phyloP scores from a whole-genome alignment of 1,284 basidiomycete species.

The Stygiomarasmius scandens region DNA sequence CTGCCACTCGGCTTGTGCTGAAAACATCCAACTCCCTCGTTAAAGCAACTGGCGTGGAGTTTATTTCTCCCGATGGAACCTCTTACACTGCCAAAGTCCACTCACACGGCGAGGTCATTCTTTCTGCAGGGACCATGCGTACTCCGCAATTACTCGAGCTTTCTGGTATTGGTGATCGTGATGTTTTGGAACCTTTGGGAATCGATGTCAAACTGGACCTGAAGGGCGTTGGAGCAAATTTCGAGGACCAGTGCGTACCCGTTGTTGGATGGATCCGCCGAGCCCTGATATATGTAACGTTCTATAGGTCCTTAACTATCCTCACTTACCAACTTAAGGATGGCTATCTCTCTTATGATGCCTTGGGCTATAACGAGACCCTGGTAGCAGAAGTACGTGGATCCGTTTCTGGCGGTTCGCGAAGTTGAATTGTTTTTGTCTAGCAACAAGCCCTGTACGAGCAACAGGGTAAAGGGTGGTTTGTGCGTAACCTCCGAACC shows the following conservation, averaged over 20 bases:
- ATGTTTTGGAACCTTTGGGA: constrained; percentile 35
- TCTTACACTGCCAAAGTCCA: neutral
- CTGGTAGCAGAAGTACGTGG: constrained; percentile 26
- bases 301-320: neutral
- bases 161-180: constrained; percentile 41
- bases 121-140: constrained; percentile 21
- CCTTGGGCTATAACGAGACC: constrained; percentile 28
- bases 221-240: constrained; percentile 43
- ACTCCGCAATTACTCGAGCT: constrained; percentile 44
- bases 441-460: no score
- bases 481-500: no score
- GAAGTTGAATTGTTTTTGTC: neutral
- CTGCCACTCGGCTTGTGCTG: constrained; percentile 26
- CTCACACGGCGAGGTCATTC: neutral
- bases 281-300: constrained; percentile 33
- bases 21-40: neutral
- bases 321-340: neutral
- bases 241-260: constrained; percentile 43
- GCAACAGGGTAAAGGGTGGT: no score
- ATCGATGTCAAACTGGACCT: constrained; percentile 36
- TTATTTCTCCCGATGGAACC: neutral
- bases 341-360: constrained; percentile 28
- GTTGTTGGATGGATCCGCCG: constrained; percentile 39
- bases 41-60: neutral
- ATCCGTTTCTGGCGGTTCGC: neutral